Conservation (phyloP, 164 flowering plant genomes). For the Vitis riparia region DNA sequence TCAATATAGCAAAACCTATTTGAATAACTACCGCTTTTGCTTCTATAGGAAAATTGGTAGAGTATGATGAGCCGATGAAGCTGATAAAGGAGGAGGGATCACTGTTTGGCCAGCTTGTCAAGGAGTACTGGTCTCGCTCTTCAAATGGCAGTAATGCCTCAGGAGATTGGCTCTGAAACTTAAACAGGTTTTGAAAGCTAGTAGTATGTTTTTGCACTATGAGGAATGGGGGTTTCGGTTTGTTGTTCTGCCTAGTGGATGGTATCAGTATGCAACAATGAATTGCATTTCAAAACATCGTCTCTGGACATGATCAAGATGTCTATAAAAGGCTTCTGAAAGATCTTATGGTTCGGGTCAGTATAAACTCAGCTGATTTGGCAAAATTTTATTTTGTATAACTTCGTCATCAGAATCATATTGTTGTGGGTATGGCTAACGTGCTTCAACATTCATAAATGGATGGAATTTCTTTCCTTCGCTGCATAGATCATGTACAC, state of each 20-base stretch:
- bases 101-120: constrained; percentile 36
- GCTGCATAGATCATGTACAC: no score
- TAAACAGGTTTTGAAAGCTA: no score
- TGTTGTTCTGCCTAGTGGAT: no score
- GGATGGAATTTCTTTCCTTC: no score
- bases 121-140: constrained; percentile 37
- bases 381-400: no score
- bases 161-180: constrained; percentile 2
- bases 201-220: no score
- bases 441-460: no score
- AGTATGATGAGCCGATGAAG: constrained; percentile 43
- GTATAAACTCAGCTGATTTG: background rate
- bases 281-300: no score
- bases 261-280: no score
- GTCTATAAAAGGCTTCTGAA: constrained; percentile 60
- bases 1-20: background rate
- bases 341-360: constrained; percentile 83
- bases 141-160: constrained; percentile 1
- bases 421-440: no score
- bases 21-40: background rate
- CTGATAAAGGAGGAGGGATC: constrained; percentile 33
- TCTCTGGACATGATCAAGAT: constrained; percentile 34
- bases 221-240: no score
- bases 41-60: constrained; percentile 32
- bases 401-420: no score